These are phyloP conservation scores for Anisodus tanguticus DNA, from an alignment of 257 asterid genomes.

Conservation along the genomic window DNA sequence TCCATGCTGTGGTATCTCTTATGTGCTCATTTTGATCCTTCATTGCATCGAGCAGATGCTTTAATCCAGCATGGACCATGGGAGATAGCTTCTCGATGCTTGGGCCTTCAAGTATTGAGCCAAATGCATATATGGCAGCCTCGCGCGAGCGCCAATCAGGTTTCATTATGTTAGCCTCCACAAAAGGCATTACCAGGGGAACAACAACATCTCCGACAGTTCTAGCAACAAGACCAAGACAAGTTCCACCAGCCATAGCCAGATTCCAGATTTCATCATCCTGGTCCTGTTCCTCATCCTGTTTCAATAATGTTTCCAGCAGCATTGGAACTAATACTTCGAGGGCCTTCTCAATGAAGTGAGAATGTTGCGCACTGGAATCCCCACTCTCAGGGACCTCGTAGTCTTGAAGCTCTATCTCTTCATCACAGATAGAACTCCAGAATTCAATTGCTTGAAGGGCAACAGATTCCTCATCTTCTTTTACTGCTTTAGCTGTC, in stretches of 20 bases:
- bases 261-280: conserved; percentile 88
- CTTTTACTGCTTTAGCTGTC: conserved; percentile 79
- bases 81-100: conserved; percentile 74
- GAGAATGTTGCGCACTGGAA: conserved; percentile 61
- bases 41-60: conserved; percentile 76
- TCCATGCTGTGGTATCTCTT: conserved; percentile 94
- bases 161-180: conserved; percentile 65
- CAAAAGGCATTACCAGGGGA: conserved; percentile 81
- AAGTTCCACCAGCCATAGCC: conserved; percentile 93
- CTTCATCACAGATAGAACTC: conserved; percentile 93
- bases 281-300: conserved; percentile 85
- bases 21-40: conserved; percentile 71
- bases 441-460: conserved; percentile 93
- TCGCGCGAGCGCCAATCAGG: conserved; percentile 85
- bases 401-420: conserved; percentile 74
- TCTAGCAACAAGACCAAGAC: conserved; percentile 77
- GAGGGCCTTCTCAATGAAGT: conserved; percentile 75
- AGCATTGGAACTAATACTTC: conserved; percentile 78
- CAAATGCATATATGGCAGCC: conserved; percentile 89
- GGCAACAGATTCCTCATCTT: conserved; percentile 78
- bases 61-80: conserved; percentile 76
- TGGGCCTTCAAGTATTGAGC: conserved; percentile 93
- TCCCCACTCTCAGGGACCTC: conserved; percentile 62
- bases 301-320: conserved; percentile 80
- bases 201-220: conserved; percentile 82